Evolutionary conservation across 1,284 basidiomycete species (phyloP), one percentile per base, ranked within the genome.

Genomic region (Quambalaria eucalypti): DNA sequence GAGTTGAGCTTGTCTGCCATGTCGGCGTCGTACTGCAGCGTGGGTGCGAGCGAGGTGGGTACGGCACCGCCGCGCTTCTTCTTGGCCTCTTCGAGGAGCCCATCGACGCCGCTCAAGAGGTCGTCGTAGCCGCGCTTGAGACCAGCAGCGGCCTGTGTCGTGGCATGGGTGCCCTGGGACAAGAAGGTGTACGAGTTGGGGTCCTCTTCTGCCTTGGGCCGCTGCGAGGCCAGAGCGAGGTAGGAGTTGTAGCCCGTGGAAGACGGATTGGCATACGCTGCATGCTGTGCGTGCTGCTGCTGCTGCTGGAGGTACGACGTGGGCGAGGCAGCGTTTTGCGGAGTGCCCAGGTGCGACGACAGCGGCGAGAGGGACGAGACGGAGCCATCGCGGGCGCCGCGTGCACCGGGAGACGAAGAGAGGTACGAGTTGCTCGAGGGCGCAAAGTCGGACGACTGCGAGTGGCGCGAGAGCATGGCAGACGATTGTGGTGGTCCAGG

Each of bases 1-100:
- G 66, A 58, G 19, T 64, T 63, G 46, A 74, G 65, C n/a, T 68
- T 63, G 16, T 71, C 62, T 16, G 66, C 64, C 69, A 74, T 70
- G 51, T 54, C 25, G n/a, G 59, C 48, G 51, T 72, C 67, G 60
- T 74, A 74, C n/a, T n/a, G n/a, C n/a, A n/a, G n/a, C n/a, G n/a
- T n/a, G n/a, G n/a, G n/a, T n/a, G n/a, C n/a, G n/a, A n/a, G n/a
- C n/a, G n/a, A n/a, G 49, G 64, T 62, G 26, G 71, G 71, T 12
- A 64, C 16, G 36, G 36, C 4, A n/a, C 36, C 36, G 25, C 16
- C 12, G 2, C 42, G 2, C 21, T 71, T 72, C 46, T 62, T 59
- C 8, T 61, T 61, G 23, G 72, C 60, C 46, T 72, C 70, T 28
- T 62, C 64, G 30, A 70, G 64, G 50, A 74, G 69, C 10, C 42